Percentiles rank a stretch among this genome's conserved stretches.
phyloP scores from a whole-genome alignment of 331 rosid species.

The Rosa hybrid region DNA sequence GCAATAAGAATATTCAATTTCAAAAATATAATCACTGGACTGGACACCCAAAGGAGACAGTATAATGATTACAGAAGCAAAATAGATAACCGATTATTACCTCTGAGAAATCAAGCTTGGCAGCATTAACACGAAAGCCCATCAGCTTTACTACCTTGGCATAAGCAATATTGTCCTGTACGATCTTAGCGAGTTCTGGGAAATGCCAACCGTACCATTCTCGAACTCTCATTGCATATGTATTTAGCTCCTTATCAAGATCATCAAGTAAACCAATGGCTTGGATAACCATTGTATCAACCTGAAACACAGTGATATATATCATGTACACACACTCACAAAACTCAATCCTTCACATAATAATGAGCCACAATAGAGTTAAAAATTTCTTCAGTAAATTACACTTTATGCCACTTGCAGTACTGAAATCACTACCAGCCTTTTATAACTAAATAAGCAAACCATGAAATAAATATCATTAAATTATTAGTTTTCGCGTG shows the following conservation, averaged over 20 bases:
- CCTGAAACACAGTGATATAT: slow-evolving; percentile 41
- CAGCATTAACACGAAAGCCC: slow-evolving; percentile 85
- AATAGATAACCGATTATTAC: slow-evolving; percentile 31
- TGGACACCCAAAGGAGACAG: neutral
- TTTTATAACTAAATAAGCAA: neutral
- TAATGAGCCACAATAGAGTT: neutral
- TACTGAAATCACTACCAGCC: neutral
- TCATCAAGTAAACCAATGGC: slow-evolving; percentile 98
- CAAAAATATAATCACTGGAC: neutral
- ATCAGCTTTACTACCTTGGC: slow-evolving; percentile 85
- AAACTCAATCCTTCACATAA: neutral
- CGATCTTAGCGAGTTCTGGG: slow-evolving; percentile 90
- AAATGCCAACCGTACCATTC: slow-evolving; percentile 99
- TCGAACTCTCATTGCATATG: slow-evolving; percentile 97
- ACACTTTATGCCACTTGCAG: neutral
- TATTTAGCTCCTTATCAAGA: slow-evolving; percentile 91
- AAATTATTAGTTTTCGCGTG: neutral
- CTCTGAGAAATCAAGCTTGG: slow-evolving; percentile 87
- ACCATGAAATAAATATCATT: neutral
- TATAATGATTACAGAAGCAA: neutral
- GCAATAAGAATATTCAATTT: neutral
- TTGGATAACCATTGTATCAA: slow-evolving; percentile 95
- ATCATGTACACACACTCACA: neutral
- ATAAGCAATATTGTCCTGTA: slow-evolving; percentile 78
- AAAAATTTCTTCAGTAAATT: neutral